Percentiles rank a stretch among this genome's conserved stretches.
Evolutionary conservation across 2,329 filamentous ascomycete genomes (phyloP).

Genomic region (Aspergillus sp.): DNA sequence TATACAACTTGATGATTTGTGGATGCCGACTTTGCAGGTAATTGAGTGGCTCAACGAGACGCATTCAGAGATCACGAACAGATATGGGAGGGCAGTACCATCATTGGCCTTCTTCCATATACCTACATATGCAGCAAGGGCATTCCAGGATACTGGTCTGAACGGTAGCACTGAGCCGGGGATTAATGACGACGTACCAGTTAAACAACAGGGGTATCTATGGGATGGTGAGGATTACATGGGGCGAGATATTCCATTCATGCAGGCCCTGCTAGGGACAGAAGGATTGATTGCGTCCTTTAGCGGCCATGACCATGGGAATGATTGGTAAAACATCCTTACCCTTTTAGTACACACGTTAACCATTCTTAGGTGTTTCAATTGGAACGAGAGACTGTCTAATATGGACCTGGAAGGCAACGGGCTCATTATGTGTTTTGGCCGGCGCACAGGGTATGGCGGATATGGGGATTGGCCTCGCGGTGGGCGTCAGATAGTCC

Average conservation of each 20-base stretch:
- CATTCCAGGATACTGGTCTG: constrained; percentile 45
- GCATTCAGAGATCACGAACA: constrained; percentile 25
- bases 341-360: no score
- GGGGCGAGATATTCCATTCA: constrained; percentile 23
- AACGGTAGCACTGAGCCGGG: constrained; percentile 45
- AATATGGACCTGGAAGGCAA: no score
- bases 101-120: constrained; percentile 59
- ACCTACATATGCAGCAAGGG: constrained; percentile 45
- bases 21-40: neutral
- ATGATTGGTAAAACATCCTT: no score
- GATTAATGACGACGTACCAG: constrained; percentile 40
- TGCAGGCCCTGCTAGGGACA: constrained; percentile 27
- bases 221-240: neutral
- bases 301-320: constrained; percentile 47
- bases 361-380: neutral
- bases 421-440: no score
- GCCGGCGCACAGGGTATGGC: no score
- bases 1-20: no score
- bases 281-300: constrained; percentile 29
- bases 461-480: no score
- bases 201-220: no score
- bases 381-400: neutral
- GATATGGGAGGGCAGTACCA: constrained; percentile 43
- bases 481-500: no score
- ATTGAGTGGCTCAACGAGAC: constrained; percentile 48